phyloP scores from a whole-genome alignment of 345 rosid species.

The Carallia pectinifolia region DNA sequence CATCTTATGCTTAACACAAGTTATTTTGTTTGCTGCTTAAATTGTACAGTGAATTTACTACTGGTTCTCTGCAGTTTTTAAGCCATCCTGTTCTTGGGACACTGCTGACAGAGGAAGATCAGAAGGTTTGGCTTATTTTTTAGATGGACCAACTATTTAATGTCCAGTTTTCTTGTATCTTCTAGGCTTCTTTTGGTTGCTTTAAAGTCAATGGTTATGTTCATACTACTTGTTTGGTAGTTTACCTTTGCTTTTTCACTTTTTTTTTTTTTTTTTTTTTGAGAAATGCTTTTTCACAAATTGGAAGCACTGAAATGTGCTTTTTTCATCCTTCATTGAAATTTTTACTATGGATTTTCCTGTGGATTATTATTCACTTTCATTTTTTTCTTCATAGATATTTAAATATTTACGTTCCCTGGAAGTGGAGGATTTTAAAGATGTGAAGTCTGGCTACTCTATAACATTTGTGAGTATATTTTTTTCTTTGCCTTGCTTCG shows the following conservation, averaged over 20 bases:
- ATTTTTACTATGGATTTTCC: background rate
- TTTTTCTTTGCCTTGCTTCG: background rate
- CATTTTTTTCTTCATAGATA: conserved; percentile 40
- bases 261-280: no score
- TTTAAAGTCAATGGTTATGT: background rate
- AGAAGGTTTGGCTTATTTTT: conserved; percentile 56
- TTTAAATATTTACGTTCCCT: conserved; percentile 65
- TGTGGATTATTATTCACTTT: background rate
- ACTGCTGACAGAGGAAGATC: conserved; percentile 84
- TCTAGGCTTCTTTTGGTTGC: background rate
- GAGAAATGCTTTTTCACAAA: background rate
- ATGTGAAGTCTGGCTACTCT: conserved; percentile 84
- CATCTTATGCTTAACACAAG: background rate
- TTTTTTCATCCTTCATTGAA: background rate
- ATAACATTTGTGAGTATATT: conserved; percentile 70
- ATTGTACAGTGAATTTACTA: background rate
- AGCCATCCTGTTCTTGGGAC: conserved; percentile 87
- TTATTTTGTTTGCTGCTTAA: background rate
- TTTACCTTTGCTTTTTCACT: background rate
- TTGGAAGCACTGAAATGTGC: background rate
- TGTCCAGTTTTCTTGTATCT: background rate
- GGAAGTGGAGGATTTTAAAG: conserved; percentile 89
- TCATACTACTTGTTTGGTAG: background rate
- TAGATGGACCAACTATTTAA: background rate
- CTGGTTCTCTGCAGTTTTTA: conserved; percentile 51